Conservation (phyloP, 2,329 filamentous ascomycete genomes). For the Dactylonectria estremocensis region DNA sequence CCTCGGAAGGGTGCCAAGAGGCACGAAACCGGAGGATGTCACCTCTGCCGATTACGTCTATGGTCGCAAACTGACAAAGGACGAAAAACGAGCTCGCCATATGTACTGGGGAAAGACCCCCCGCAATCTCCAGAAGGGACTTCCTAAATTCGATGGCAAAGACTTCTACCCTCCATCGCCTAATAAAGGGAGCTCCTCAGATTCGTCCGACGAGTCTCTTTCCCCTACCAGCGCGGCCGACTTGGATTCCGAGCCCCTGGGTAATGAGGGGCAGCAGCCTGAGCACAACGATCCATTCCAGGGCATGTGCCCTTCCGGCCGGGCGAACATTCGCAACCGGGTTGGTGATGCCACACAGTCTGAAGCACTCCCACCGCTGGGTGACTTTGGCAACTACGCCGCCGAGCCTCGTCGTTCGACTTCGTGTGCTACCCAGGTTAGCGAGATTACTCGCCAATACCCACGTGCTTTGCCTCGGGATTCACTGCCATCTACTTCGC, state of each 20-base stretch:
- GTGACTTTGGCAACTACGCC: constrained; percentile 39
- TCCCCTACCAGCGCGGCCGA: background rate
- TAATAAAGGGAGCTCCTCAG: constrained; percentile 53
- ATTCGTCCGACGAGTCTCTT: constrained; percentile 17
- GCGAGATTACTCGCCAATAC: constrained; percentile 48
- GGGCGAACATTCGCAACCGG: constrained; percentile 38
- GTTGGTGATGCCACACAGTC: constrained; percentile 53
- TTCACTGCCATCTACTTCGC: constrained; percentile 7
- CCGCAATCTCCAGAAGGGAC: constrained; percentile 63
- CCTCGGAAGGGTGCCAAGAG: constrained; percentile 65
- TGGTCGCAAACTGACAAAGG: constrained; percentile 69
- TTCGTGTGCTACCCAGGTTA: constrained; percentile 44
- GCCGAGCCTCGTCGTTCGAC: constrained; percentile 43
- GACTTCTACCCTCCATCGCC: constrained; percentile 75
- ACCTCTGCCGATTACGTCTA: constrained; percentile 68
- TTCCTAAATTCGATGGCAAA: constrained; percentile 77
- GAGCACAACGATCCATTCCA: constrained; percentile 39
- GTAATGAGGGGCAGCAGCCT: constrained; percentile 3
- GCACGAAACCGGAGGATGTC: constrained; percentile 58
- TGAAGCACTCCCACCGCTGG: constrained; percentile 48
- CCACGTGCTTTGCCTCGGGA: constrained; percentile 29
- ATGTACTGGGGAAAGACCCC: constrained; percentile 74
- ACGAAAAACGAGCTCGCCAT: constrained; percentile 71
- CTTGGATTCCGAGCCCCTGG: background rate
- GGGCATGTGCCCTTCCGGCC: constrained; percentile 28